Evolutionary conservation across 1,139 yeast species (phyloP), one percentile per base, ranked within the genome.

Genomic region (Lodderomyces orthopsilosis): DNA sequence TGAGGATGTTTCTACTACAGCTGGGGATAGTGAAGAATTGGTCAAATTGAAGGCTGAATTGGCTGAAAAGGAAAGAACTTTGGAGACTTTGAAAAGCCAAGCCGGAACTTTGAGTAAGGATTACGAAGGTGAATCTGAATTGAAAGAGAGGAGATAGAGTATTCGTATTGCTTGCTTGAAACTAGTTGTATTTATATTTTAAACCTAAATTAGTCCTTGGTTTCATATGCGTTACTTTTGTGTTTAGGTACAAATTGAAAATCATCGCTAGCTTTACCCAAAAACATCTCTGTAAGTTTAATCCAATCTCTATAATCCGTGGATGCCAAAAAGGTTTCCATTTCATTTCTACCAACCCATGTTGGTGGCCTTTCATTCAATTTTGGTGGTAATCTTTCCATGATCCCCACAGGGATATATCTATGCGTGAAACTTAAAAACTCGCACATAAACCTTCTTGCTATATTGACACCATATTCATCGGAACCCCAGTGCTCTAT

Each of bases 401-500:
- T 75, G 41, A 93, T 83, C 1, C 98, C 98, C 51, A 89, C 83
- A 7, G 99, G 99, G 43, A 93, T 81, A 63, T 93, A 93, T 55
- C 99, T 75, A 61, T 93, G 95, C 52, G 95, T 88, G 64, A 93
- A 93, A 44, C 96, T 85, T 61, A 94, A 72, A 64, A 90, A 93
- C 64, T 93, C 99, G 68, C 98, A 91, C 76, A 93, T 71, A 64
- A 81, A 94, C 55, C 98, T 75, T 63, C 99, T 81, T 7, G 96
- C 85, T 52, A 81, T 81, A 46, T 88, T 85, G 46, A 93, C 79
- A 35, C 98, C 99, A 62, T 85, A 91, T 56, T 89, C 96, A 58
- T 93, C 99, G 0, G 96, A 77, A 2, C 99, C 98, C 98, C 98
- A 94, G 65, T 94, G 98, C 55, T 90, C 91, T 52, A 93, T 73